Percentiles rank a stretch among this genome's conserved stretches.
Evolutionary conservation across 106 monocot genomes (phyloP).

Genomic region (Dendrobium catenatum): DNA sequence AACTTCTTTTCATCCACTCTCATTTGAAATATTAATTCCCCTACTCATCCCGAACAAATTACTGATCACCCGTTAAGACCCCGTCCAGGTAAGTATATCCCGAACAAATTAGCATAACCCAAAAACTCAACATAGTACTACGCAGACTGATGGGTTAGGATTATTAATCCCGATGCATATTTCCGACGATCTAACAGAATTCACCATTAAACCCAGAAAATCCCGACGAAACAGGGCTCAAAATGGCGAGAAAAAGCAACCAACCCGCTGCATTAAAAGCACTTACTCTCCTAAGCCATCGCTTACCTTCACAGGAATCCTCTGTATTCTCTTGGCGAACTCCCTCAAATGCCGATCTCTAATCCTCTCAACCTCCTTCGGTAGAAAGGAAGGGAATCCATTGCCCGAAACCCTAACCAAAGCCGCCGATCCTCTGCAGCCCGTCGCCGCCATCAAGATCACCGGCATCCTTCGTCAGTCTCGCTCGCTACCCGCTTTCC

Average conservation of each 20-base stretch:
- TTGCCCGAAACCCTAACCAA: too few species aligned
- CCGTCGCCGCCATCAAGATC: slow-evolving; percentile 9
- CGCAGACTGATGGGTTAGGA: not conserved
- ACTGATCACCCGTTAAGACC: too few species aligned
- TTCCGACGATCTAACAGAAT: not conserved
- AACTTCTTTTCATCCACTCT: too few species aligned
- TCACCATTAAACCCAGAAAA: not conserved
- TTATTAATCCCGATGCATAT: not conserved
- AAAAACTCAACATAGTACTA: not conserved
- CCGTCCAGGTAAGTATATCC: too few species aligned
- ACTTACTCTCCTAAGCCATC: not conserved
- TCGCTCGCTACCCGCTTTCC: not conserved
- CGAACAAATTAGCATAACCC: not conserved
- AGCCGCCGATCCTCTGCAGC: not conserved
- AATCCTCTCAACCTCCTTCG: slow-evolving; percentile 74
- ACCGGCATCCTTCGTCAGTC: slow-evolving; percentile 8
- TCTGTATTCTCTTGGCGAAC: slow-evolving; percentile 70
- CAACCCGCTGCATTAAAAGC: not conserved
- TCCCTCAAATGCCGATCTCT: slow-evolving; percentile 40
- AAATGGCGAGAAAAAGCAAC: not conserved
- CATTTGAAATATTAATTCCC: too few species aligned
- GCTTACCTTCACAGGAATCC: slow-evolving; percentile 65
- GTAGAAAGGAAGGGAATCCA: slow-evolving; percentile 80
- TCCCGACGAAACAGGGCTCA: not conserved
- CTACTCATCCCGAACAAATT: too few species aligned